Percentiles rank a stretch among this genome's conserved stretches.
These are phyloP conservation scores for Alternaria sp. DNA, from an alignment of 2,329 filamentous ascomycete species.

Conservation along the genomic window DNA sequence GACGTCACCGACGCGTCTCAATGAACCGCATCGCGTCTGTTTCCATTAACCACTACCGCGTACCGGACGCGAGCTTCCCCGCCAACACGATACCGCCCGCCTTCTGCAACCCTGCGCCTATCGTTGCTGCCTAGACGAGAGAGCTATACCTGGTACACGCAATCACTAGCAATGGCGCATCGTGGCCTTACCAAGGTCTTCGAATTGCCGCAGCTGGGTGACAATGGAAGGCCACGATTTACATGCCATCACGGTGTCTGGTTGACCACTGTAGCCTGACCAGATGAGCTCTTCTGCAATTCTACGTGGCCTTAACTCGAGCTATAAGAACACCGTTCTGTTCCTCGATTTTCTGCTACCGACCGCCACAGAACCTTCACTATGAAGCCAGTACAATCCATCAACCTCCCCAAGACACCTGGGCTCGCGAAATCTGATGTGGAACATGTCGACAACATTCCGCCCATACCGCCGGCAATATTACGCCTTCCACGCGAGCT, in stretches of 20 bases:
- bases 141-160: background rate
- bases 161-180: background rate
- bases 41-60: background rate
- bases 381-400: background rate
- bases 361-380: background rate
- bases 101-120: background rate
- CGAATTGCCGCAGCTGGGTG: background rate
- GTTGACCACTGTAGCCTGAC: background rate
- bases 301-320: background rate
- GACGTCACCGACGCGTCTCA: background rate
- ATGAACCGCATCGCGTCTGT: background rate
- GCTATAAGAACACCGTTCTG: background rate
- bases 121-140: background rate
- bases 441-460: too few relatives aligned
- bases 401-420: background rate
- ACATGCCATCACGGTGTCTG: rapidly evolving
- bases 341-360: background rate
- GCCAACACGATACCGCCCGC: background rate
- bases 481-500: background rate
- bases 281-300: background rate
- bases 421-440: background rate
- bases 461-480: background rate
- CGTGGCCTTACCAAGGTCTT: background rate
- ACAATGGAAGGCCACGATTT: background rate
- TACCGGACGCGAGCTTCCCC: background rate